Evolutionary conservation across 1,139 yeast species (phyloP), one percentile per base, ranked within the genome.

Genomic region (Debaryomyces fabryi): DNA sequence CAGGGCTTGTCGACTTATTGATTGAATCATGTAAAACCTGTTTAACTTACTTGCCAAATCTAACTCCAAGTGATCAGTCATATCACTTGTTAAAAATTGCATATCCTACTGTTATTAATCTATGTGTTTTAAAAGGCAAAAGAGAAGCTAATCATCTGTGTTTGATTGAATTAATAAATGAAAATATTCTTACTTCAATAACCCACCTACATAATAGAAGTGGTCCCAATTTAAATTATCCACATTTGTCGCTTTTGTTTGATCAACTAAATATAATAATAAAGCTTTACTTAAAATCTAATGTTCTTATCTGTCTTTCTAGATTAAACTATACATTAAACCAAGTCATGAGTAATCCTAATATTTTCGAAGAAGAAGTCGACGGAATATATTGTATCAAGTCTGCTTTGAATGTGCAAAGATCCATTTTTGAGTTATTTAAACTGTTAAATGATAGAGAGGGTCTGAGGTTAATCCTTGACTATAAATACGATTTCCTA

Each of bases 1-100:
- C 82, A 0, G 85, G 86, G 0, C 61, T 82, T 1, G 50, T 56
- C 0, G 66, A 65, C 0, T 63, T 81, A n/a, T 77, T 79, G 44
- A 59, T 71, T 49, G 78, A 72, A 9, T 69, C 73, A 1, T 54
- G 73, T 8, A 70, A 57, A 42, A 71, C 72, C 1, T 67, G 78
- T 42, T 57, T 81, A 20, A 58, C 76, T 3, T 79, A 74, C 51
- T 57, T 79, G 18, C 85, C 86, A 0, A 72, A 74, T 9, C 54
- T 69, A n/a, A 76, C 80, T 0, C 72, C 76, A 0, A 57, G 59
- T 0, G 54, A 52, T 0, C 58, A 60, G 2, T 65, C 76, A 2
- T 33, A 57, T 1, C 50, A 44, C 10, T 50, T 72, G 6, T 51
- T 71, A 25, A n/a, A 46, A 0, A 56, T 44, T 2, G 73, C 73